Percentiles rank a stretch among this genome's conserved stretches.
These are phyloP conservation scores for Salinomyces thailandicus DNA, from an alignment of 2,329 filamentous ascomycete species.

Conservation along the genomic window DNA sequence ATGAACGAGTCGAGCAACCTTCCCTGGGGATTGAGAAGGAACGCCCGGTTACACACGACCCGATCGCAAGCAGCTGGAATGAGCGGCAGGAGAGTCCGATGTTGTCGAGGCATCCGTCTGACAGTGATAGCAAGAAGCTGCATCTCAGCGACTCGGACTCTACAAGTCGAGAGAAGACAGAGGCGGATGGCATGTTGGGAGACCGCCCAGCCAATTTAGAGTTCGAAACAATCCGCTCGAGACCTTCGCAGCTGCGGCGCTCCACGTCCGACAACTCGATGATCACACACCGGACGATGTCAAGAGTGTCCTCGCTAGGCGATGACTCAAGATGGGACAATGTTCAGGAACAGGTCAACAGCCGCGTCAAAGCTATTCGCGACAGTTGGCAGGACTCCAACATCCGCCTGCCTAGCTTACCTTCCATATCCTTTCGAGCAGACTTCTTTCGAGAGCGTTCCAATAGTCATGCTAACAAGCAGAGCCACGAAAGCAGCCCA, in stretches of 20 bases:
- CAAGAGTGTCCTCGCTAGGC: constrained; percentile 70
- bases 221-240: constrained; percentile 12
- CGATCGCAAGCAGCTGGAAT: background rate
- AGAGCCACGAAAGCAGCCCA: background rate
- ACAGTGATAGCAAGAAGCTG: constrained; percentile 4
- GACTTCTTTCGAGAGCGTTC: constrained; percentile 23
- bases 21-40: no score
- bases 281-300: constrained; percentile 60
- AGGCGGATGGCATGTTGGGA: constrained; percentile 11
- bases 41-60: no score
- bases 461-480: constrained; percentile 9
- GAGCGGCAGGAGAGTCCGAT: background rate
- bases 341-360: constrained; percentile 77
- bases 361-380: constrained; percentile 77
- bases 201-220: constrained; percentile 13
- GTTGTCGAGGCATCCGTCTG: constrained; percentile 5
- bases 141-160: constrained; percentile 3
- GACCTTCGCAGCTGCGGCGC: constrained; percentile 38
- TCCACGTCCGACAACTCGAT: constrained; percentile 70
- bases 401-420: constrained; percentile 48
- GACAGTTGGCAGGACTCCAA: constrained; percentile 79
- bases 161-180: constrained; percentile 9
- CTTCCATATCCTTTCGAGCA: constrained; percentile 34
- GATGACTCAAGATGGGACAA: constrained; percentile 73
- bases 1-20: no score